Percentiles rank a stretch among this genome's conserved stretches.
These are phyloP conservation scores for Arthrobotrys musiformis DNA, from an alignment of 2,329 filamentous ascomycete genomes.

Conservation along the genomic window DNA sequence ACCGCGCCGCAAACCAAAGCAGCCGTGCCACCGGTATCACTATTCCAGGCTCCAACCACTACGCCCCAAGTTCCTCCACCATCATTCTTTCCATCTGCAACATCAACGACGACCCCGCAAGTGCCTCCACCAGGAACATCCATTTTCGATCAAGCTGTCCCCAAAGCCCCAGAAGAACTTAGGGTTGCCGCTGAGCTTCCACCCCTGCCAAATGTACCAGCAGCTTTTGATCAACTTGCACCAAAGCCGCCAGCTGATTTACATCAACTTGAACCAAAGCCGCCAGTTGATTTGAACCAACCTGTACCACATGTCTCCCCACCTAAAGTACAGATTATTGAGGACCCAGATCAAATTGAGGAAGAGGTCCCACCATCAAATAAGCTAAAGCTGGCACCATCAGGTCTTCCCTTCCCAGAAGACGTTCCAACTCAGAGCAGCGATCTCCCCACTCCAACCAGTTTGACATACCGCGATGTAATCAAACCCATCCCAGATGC, in stretches of 20 bases:
- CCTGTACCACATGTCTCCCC: background rate
- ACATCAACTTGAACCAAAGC: background rate
- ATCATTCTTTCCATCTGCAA: constrained; percentile 6
- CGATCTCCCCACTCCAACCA: constrained; percentile 10
- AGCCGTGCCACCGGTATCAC: background rate
- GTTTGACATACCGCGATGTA: constrained; percentile 34
- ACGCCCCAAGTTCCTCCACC: constrained; percentile 22
- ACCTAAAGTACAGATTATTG: background rate
- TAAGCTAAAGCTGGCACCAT: constrained; percentile 27
- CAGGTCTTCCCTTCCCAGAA: constrained; percentile 42
- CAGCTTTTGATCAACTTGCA: background rate
- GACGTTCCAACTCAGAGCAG: constrained; percentile 9
- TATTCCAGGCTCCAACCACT: constrained; percentile 8
- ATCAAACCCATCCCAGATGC: constrained; percentile 31
- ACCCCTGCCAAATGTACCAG: too few relatives aligned
- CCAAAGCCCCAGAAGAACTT: background rate
- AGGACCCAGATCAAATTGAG: constrained; percentile 13
- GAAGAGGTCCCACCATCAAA: constrained; percentile 25
- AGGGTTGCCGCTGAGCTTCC: background rate
- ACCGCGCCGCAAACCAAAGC: constrained; percentile 17
- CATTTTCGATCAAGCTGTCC: constrained; percentile 19
- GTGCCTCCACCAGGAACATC: background rate
- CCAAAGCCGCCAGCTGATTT: background rate
- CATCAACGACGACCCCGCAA: constrained; percentile 35
- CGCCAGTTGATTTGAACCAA: background rate